phyloP scores from a whole-genome alignment of 345 rosid species.

The Dimocarpus longan region DNA sequence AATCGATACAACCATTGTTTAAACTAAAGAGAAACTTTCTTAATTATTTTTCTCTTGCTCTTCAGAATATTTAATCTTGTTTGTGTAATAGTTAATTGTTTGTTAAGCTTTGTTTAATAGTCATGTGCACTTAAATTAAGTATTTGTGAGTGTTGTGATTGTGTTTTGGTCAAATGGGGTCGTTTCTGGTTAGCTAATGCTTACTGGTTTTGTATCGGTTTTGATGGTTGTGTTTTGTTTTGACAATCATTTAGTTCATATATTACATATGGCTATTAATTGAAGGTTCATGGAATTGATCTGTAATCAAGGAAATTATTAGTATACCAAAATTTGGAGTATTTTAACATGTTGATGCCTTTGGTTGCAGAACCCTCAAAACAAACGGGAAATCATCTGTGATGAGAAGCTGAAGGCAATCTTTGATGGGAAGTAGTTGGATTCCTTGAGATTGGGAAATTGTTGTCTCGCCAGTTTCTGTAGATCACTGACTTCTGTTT shows the following conservation, averaged over 20 bases:
- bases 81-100: too few relatives aligned
- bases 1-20: too few relatives aligned
- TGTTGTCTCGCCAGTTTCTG: slow-evolving; percentile 62
- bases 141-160: too few relatives aligned
- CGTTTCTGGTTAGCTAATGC: too few relatives aligned
- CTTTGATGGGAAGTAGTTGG: slow-evolving; percentile 67
- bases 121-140: too few relatives aligned
- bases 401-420: slow-evolving; percentile 76
- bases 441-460: slow-evolving; percentile 72
- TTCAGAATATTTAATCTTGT: too few relatives aligned
- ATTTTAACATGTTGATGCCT: not conserved
- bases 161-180: too few relatives aligned
- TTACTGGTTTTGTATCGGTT: too few relatives aligned
- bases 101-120: too few relatives aligned
- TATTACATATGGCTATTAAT: not conserved
- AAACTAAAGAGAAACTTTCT: too few relatives aligned
- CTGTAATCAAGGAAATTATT: not conserved
- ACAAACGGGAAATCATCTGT: slow-evolving; percentile 73
- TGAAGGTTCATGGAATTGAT: not conserved
- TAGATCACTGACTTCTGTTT: slow-evolving; percentile 35
- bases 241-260: not conserved
- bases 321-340: not conserved
- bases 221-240: too few relatives aligned
- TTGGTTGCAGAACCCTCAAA: slow-evolving; percentile 62
- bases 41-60: too few relatives aligned